Base-by-base conservation (phyloP, 176 grass and related monocot species). In the Ensete ventricosum region DNA sequence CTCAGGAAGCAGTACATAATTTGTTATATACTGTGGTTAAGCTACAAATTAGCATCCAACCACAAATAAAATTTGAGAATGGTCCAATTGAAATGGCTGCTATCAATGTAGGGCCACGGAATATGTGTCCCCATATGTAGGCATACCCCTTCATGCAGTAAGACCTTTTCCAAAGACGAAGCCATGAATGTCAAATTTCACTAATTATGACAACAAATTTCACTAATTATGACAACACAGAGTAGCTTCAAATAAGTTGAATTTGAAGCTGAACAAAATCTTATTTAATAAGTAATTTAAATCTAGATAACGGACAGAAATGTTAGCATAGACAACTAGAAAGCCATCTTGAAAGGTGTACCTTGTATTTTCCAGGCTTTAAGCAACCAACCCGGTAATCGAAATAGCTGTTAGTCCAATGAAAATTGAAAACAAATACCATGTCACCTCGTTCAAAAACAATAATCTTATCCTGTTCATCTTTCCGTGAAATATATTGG, bases 391-490 rank as follows among this genome's bases (percentile, higher is more conserved):
- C 63, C 75, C 84, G 85, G 77, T 97, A 97, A 77, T 93, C 94
- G 81, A 79, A 88, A 83, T 83, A 97, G 71, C 90, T 97, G 73
- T 86, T 93, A 69, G 64, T 85, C 58, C 94, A 97, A 62, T 97
- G 94, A 81, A 97, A 97, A 78, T 97, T 97, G 88, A 97, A 97
- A 53, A 97, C 84, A 82, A 97, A 97, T 59, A 97, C 84, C 79
- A 93, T 78, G 74, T 93, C 77, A 54, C 87, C 94, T 16, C 87
- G 87, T 83, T 97, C 94, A 65, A 97, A 91, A 49, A 97, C 51
- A 77, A 97, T 88, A 62, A 93, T 55, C 83, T 85, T 97, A 81
- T 97, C 88, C 51, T 76, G 88, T 68, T 97, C 94, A 83, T 93
- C 83, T 88, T 91, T 91, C 51, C 90, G 88, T 34, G 94, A 97